A percentile compares a stretch with the other conserved stretches of the same genome.
These are phyloP conservation scores for Gloeophyllum trabeum DNA, from an alignment of 768 basidiomycete species.

Conservation along the genomic window DNA sequence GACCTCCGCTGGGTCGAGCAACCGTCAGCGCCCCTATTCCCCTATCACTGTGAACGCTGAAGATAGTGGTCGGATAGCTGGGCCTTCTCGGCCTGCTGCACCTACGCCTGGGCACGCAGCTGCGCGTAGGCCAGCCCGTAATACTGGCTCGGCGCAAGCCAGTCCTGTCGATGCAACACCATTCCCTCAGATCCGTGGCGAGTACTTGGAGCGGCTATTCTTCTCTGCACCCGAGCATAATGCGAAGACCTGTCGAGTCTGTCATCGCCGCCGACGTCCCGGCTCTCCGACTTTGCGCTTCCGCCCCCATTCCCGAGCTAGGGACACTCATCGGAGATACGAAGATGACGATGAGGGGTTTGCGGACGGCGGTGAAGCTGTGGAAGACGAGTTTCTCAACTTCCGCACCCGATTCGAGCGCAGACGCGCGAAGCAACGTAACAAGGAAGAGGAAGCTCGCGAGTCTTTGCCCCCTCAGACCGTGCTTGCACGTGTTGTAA, in stretches of 20 bases:
- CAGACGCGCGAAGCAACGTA: background rate
- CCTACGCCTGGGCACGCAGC: constrained; percentile 27
- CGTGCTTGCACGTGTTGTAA: constrained; percentile 67
- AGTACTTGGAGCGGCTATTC: constrained; percentile 68
- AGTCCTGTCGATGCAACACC: constrained; percentile 31
- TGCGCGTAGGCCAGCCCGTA: background rate
- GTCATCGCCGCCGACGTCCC: constrained; percentile 26
- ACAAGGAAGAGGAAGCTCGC: constrained; percentile 6
- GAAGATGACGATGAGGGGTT: constrained; percentile 37
- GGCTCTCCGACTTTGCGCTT: background rate
- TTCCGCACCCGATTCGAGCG: background rate
- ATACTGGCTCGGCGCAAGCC: background rate
- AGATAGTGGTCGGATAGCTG: no score
- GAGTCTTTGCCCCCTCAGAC: constrained; percentile 73
- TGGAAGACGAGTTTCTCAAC: constrained; percentile 9
- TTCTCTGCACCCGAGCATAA: constrained; percentile 74
- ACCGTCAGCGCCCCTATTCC: no score
- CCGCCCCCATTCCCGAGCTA: background rate
- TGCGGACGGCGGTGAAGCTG: constrained; percentile 29
- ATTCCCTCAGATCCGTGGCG: constrained; percentile 78
- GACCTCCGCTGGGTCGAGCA: no score
- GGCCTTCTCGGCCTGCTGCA: constrained; percentile 22
- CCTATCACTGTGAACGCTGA: no score
- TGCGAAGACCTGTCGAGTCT: constrained; percentile 54
- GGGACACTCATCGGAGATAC: constrained; percentile 1